A percentile compares a stretch with the other conserved stretches of the same genome.
These are phyloP conservation scores for Erysiphe neolycopersici DNA, from an alignment of 2,329 filamentous ascomycete genomes.

Conservation along the genomic window DNA sequence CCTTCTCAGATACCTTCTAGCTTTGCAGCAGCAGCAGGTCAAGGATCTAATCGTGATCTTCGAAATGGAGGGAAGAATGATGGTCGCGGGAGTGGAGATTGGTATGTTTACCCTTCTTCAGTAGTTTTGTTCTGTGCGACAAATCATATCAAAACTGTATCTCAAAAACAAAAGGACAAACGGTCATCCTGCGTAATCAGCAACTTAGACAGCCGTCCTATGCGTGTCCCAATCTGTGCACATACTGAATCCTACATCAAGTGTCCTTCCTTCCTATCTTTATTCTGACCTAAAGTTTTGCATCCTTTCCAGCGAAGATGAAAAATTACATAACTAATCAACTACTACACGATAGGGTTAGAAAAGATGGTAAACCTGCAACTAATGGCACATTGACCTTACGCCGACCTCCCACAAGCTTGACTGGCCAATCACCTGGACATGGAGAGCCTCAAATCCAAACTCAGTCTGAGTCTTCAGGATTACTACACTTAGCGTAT, in stretches of 20 bases:
- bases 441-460: slow-evolving; percentile 8
- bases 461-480: slow-evolving; percentile 3
- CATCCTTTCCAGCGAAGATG: neutral
- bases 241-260: neutral
- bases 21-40: slow-evolving; percentile 62
- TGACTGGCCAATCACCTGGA: slow-evolving; percentile 16
- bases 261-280: neutral
- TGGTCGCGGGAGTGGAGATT: slow-evolving; percentile 37
- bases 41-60: slow-evolving; percentile 33
- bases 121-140: neutral
- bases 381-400: slow-evolving; percentile 35
- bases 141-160: too few relatives aligned
- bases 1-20: slow-evolving; percentile 55
- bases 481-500: slow-evolving; percentile 17
- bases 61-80: slow-evolving; percentile 30
- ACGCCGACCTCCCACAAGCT: slow-evolving; percentile 33
- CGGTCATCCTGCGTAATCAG: too few relatives aligned
- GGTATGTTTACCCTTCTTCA: slow-evolving; percentile 26
- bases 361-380: slow-evolving; percentile 27
- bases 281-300: neutral
- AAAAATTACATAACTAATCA: neutral
- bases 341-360: slow-evolving; percentile 19
- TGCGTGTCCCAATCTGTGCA: neutral
- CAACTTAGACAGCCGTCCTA: neutral
- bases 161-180: too few relatives aligned